These are phyloP conservation scores for Comarum palustre DNA, from an alignment of 306 rosid species.

Conservation along the genomic window DNA sequence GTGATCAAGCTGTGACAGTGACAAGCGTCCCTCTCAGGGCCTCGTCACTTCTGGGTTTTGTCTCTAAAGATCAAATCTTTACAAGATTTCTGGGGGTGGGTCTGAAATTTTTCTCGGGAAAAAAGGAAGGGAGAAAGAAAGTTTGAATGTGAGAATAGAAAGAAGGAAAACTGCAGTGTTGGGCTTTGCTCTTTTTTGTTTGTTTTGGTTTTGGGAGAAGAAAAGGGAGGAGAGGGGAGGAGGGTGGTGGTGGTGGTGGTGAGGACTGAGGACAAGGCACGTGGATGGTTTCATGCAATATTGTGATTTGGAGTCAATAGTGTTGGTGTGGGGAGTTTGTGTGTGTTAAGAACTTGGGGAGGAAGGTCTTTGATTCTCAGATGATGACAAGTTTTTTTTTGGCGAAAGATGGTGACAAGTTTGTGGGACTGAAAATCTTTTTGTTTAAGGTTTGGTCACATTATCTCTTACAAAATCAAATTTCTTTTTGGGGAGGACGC, in stretches of 20 bases:
- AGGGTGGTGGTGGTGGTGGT: neutral
- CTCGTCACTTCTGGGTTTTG: constrained; percentile 14
- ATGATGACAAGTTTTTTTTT: constrained; percentile 13
- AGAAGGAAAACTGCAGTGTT: neutral
- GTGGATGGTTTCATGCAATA: constrained; percentile 32
- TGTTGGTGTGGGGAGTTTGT: neutral
- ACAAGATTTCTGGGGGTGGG: constrained; percentile 9
- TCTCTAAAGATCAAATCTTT: neutral
- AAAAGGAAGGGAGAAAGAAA: constrained; percentile 15
- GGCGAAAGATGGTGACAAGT: constrained; percentile 15
- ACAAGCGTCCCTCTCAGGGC: constrained; percentile 30
- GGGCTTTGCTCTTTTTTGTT: neutral
- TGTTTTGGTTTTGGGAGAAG: neutral
- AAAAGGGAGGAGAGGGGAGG: neutral
- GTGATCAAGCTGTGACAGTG: constrained; percentile 27
- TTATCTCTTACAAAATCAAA: neutral
- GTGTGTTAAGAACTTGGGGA: neutral
- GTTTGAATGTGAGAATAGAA: neutral
- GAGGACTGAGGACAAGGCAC: constrained; percentile 34
- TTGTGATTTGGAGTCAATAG: constrained; percentile 3
- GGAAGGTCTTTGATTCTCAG: constrained; percentile 2
- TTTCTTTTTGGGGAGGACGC: neutral
- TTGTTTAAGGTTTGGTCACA: neutral
- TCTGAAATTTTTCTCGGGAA: constrained; percentile 36
- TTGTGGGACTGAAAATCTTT: neutral